Percentiles rank a stretch among this genome's conserved stretches.
Conservation (phyloP, 805 yeast species). For the Metschnikowia gelsemii region DNA sequence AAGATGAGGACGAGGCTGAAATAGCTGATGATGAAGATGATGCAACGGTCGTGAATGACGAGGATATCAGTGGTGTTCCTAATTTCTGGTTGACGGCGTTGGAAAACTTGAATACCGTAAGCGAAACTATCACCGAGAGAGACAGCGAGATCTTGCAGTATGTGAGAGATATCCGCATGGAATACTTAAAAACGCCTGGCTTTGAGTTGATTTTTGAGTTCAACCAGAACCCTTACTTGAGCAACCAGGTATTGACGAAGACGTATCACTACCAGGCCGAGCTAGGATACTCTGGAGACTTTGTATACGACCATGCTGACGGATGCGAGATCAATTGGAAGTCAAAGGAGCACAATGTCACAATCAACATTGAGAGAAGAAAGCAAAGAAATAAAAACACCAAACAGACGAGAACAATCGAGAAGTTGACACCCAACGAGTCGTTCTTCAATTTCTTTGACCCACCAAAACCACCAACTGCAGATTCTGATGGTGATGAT, state of each 20-base stretch:
- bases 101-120: constrained; percentile 76
- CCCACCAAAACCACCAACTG: constrained; percentile 79
- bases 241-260: constrained; percentile 71
- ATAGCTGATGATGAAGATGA: constrained; percentile 43
- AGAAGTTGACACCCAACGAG: constrained; percentile 89
- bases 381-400: constrained; percentile 97
- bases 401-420: constrained; percentile 93
- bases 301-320: constrained; percentile 94
- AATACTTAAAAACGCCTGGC: constrained; percentile 82
- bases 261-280: constrained; percentile 93
- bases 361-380: constrained; percentile 85
- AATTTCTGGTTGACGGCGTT: constrained; percentile 96
- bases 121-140: constrained; percentile 84
- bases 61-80: constrained; percentile 70
- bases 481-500: constrained; percentile 52
- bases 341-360: constrained; percentile 75
- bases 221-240: constrained; percentile 69
- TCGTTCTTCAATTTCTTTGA: constrained; percentile 94
- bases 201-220: constrained; percentile 85
- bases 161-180: constrained; percentile 70
- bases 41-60: constrained; percentile 43
- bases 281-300: constrained; percentile 92
- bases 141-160: constrained; percentile 79
- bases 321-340: constrained; percentile 86
- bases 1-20: constrained; percentile 42